Conservation (phyloP, 2,329 filamentous ascomycete species). For the Hymenoscyphus occultus region DNA sequence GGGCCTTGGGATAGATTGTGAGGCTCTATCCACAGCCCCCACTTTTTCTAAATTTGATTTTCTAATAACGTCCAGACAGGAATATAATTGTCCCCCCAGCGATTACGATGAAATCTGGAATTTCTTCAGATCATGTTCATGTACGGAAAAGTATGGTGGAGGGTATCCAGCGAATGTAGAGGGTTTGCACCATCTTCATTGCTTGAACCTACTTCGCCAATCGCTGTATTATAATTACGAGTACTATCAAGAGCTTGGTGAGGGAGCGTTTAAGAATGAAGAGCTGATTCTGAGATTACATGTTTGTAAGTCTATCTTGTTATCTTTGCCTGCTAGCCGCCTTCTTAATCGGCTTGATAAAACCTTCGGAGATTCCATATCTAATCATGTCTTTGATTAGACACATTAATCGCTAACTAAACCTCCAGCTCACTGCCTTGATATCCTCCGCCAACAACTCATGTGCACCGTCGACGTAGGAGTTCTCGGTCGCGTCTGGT, state of each 20-base stretch:
- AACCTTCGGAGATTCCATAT: too few species aligned
- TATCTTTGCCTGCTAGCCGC: not conserved
- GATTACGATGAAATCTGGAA: conserved; percentile 43
- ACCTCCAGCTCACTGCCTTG: conserved; percentile 48
- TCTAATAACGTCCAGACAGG: conserved; percentile 35
- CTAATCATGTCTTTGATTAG: too few species aligned
- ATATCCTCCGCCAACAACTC: conserved; percentile 51
- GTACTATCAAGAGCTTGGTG: conserved; percentile 43
- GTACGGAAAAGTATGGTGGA: conserved; percentile 48
- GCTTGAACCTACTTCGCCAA: conserved; percentile 51
- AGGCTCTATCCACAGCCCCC: conserved; percentile 17
- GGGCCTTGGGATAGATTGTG: conserved; percentile 47
- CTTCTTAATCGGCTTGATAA: too few species aligned
- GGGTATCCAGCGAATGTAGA: conserved; percentile 47
- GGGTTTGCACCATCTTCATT: conserved; percentile 47
- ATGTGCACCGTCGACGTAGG: conserved; percentile 53
- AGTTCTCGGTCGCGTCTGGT: conserved; percentile 53
- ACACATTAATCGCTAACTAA: not conserved
- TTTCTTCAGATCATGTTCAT: conserved; percentile 47
- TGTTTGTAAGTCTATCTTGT: conserved; percentile 39
- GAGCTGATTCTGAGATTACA: conserved; percentile 47
- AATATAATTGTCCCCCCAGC: conserved; percentile 41
- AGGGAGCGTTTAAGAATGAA: conserved; percentile 47
- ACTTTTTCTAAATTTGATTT: not conserved
- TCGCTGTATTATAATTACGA: conserved; percentile 49